Evolutionary conservation across 345 rosid species (phyloP), one percentile per base, ranked within the genome.

Genomic region (thale cress (Arabidopsis thaliana)): DNA sequence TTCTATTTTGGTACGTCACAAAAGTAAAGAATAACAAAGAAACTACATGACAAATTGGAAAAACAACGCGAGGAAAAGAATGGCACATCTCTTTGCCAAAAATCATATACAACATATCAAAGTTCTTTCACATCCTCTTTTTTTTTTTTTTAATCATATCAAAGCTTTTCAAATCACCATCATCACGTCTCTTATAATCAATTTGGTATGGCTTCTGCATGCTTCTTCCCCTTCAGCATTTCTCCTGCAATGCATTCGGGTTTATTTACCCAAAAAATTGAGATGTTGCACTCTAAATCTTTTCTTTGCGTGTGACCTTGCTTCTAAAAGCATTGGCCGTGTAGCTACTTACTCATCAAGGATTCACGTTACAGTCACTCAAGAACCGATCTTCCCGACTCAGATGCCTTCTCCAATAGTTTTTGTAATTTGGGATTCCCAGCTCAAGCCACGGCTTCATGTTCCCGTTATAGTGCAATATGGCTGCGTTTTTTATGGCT

Each of bases 391-490:
- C 86, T 71, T 84, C 88, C 25, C 76, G 82, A 48, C 86, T 92
- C 58, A 95, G 80, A 78, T 85, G 81, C 79, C 83, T 95, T 69
- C 81, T 84, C 99, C 99, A 92, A 60, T 79, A 82, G 49, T 7
- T 65, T 61, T 85, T 88, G 78, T 90, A 95, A 73, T 84, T 84
- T 38, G 87, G 88, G 74, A 95, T 86, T 64, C 97, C 99, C 59
- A 95, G 83, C 79, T 95, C 99, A 68, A 91, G 93, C 98, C 98
- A 94, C 46, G 97, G 97, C 78, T 94, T 94, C 97, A 91, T 87
- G 87, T 89, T 89, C 65, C 98, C 98, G 71, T 94, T 94, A 30
- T 87, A 94, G 81, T 94, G 98, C 84, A 94, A 76, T 11, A 88
- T 86, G 11, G 88, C 88, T 40, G 93, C 97, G 49, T 80, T 79